Conservation (phyloP, 2,329 filamentous ascomycete species). For the Xylariaceae sp. region DNA sequence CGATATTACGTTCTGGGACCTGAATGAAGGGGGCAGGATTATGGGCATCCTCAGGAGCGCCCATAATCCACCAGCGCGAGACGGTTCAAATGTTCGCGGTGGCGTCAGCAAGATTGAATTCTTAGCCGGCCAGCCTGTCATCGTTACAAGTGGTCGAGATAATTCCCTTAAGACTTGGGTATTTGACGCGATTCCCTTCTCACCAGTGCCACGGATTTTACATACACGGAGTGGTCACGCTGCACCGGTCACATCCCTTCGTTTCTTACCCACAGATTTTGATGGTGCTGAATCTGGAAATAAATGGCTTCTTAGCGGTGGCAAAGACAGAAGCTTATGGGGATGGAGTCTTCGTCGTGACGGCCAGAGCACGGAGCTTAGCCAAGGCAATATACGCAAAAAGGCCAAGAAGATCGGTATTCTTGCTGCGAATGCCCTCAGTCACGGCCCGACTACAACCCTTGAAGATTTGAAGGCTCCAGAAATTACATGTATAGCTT, state of each 20-base stretch:
- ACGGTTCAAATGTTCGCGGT: slow-evolving; percentile 64
- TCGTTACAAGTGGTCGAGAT: slow-evolving; percentile 88
- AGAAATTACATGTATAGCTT: slow-evolving; percentile 89
- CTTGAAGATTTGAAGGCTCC: slow-evolving; percentile 84
- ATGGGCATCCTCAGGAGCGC: slow-evolving; percentile 87
- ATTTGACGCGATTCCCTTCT: slow-evolving; percentile 91
- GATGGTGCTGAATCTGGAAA: slow-evolving; percentile 87
- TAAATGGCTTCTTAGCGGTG: slow-evolving; percentile 93
- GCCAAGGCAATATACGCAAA: slow-evolving; percentile 85
- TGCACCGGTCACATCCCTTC: slow-evolving; percentile 79
- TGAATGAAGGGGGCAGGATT: slow-evolving; percentile 86
- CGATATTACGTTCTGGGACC: slow-evolving; percentile 94
- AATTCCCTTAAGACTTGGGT: slow-evolving; percentile 97
- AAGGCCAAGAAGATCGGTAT: slow-evolving; percentile 90
- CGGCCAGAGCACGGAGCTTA: slow-evolving; percentile 91
- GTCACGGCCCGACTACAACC: slow-evolving; percentile 66
- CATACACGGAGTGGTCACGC: slow-evolving; percentile 90
- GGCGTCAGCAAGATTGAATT: slow-evolving; percentile 91
- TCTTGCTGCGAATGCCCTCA: slow-evolving; percentile 60
- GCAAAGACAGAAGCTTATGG: slow-evolving; percentile 90
- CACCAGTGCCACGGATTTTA: slow-evolving; percentile 80
- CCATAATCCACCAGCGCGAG: slow-evolving; percentile 74
- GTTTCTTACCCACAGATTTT: slow-evolving; percentile 86
- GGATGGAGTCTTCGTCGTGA: slow-evolving; percentile 94
- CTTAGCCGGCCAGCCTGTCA: slow-evolving; percentile 83